Conservation (phyloP, 2,329 filamentous ascomycete genomes). For the Magnaporthiopsis poae region DNA sequence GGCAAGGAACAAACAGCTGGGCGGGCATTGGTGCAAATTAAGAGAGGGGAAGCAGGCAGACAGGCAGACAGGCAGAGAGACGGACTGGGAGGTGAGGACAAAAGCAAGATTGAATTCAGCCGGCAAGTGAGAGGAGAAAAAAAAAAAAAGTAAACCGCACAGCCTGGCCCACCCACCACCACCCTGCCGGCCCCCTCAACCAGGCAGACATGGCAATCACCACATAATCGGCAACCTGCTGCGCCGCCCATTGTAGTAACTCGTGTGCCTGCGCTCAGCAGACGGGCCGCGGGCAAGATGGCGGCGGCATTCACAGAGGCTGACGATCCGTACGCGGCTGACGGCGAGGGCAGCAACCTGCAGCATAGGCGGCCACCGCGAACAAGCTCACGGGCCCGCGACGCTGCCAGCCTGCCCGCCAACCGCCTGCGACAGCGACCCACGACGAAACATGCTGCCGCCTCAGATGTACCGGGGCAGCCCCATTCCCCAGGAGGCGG, state of each 20-base stretch:
- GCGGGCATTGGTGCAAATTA: not conserved
- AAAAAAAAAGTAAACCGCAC: not conserved
- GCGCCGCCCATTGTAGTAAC: not conserved
- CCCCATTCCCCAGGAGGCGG: constrained; percentile 5
- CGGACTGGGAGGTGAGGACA: too few relatives aligned
- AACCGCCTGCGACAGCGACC: constrained; percentile 18
- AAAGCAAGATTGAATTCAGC: not conserved
- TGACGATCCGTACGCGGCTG: constrained; percentile 18
- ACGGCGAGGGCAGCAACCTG: constrained; percentile 12
- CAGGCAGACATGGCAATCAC: not conserved
- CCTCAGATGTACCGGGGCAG: constrained; percentile 13
- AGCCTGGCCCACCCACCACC: not conserved
- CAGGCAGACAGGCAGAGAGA: not conserved
- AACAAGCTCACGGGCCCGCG: not conserved
- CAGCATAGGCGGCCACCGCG: not conserved
- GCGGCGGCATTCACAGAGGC: constrained; percentile 10
- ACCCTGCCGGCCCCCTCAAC: too few relatives aligned
- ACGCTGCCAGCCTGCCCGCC: constrained; percentile 9
- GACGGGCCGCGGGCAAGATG: not conserved
- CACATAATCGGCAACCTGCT: not conserved
- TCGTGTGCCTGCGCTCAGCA: not conserved
- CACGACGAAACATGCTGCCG: constrained; percentile 21
- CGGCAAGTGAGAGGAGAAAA: not conserved
- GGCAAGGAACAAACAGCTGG: not conserved
- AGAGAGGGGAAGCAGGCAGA: not conserved